Percentiles rank a stretch among this genome's conserved stretches.
These are phyloP conservation scores for Filosporella fistucella DNA, from an alignment of 495 filamentous ascomycete species.

Conservation along the genomic window DNA sequence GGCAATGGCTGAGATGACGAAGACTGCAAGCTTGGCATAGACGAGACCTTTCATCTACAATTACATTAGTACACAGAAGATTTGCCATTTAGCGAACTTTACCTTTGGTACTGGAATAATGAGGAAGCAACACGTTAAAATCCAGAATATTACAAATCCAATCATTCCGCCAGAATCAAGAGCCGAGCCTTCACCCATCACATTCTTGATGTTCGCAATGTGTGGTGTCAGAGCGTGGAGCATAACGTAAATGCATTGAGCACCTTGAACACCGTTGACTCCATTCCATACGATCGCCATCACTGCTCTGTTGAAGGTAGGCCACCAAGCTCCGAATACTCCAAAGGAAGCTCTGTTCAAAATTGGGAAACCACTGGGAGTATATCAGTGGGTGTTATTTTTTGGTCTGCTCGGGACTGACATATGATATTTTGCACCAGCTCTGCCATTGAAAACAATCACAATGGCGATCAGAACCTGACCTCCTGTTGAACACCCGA, in stretches of 20 bases:
- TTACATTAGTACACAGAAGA: neutral
- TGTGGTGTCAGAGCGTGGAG: slow-evolving; percentile 33
- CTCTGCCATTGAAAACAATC: slow-evolving; percentile 34
- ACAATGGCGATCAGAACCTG: slow-evolving; percentile 29
- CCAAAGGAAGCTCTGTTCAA: slow-evolving; percentile 33
- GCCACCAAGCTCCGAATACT: slow-evolving; percentile 32
- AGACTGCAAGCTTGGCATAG: slow-evolving; percentile 31
- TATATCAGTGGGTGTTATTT: neutral
- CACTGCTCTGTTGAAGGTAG: slow-evolving; percentile 33
- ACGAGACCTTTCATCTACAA: slow-evolving; percentile 29
- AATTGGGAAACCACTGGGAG: slow-evolving; percentile 28
- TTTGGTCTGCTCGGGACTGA: neutral
- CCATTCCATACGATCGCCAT: slow-evolving; percentile 39
- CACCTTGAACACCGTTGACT: slow-evolving; percentile 33
- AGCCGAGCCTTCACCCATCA: slow-evolving; percentile 31
- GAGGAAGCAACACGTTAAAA: slow-evolving; percentile 31
- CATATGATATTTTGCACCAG: slow-evolving; percentile 35
- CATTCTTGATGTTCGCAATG: slow-evolving; percentile 29
- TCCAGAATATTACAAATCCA: slow-evolving; percentile 33
- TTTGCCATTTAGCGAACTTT: neutral
- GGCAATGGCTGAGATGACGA: slow-evolving; percentile 28
- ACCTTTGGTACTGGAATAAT: slow-evolving; percentile 31
- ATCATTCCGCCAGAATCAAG: slow-evolving; percentile 34
- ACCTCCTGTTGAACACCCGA: slow-evolving; percentile 29
- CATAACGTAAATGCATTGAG: slow-evolving; percentile 35